Evolutionary conservation across 2,329 filamentous ascomycete species (phyloP), one percentile per base, ranked within the genome.

Genomic region (Neofusicoccum umdonicola): DNA sequence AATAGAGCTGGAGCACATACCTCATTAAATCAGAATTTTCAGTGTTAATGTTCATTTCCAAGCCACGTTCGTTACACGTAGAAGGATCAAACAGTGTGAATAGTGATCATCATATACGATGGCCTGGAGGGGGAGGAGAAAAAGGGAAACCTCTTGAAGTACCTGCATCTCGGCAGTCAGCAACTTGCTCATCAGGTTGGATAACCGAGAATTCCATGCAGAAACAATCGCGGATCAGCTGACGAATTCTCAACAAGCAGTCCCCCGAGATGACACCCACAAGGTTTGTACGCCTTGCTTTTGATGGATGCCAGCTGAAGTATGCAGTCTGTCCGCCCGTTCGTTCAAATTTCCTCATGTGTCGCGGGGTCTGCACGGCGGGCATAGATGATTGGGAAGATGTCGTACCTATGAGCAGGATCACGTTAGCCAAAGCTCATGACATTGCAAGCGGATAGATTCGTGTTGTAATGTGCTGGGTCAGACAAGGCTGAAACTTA

Each of bases 21-120:
- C 85, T 87, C 85, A 87, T 87, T 88, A 87, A 87, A 88, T 88
- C 86, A 88, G 86, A 88, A 86, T 88, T 86, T 85, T 85, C 80
- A 82, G 82, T 85, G 83, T 83, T 71, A 74, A 78, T 81, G 84
- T 84, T 87, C 85, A 87, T 83, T 70, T 77, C 82, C 71, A 76
- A 78, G 69, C 68, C 66, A 70, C 74, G 73, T 73, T 80, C 79
- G 78, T 81, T 82, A 82, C 77, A 75, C 73, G 78, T 76, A 76
- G 74, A 77, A 77, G 78, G 81, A 80, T 88, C 86, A 87, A 86
- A 88, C 85, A 88, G 86, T 88, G 86, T 88, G 86, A 88, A 88
- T 88, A 88, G 81, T 81, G 79, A 83, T 88, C 85, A 88, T 88
- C 86, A 87, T 87, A 71, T 75, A 67, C 71, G 75, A 78, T 77